Base-by-base conservation (phyloP, 208 protist species). In the Leishmania major region DNA sequence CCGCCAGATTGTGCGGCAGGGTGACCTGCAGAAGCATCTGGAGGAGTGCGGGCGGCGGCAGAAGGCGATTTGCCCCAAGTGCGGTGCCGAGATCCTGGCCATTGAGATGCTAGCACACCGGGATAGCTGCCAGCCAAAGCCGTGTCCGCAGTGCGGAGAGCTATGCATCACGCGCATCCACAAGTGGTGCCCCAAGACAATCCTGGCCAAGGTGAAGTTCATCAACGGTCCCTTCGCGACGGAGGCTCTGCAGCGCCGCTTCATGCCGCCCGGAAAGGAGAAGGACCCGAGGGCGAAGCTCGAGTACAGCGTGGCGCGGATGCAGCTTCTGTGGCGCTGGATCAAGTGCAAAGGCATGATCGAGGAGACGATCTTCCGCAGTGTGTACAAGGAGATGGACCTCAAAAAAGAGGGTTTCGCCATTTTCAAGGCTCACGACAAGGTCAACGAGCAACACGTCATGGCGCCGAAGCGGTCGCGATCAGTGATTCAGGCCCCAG, bases 361-460 rank as follows among this genome's bases (percentile, higher is more conserved):
- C 53, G 93, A 96, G 86, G 92, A 96, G 78, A 88, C 87, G 6
- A 90, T 96, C 71, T 96, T 95, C 83, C 90, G 93, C 53, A 84
- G 90, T 45, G 92, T 94, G 22, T 94, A 94, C 81, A 96, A 95
- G 82, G 92, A 97, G 84, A 96, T 96, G 91, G 91, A 97, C 79
- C 88, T 94, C 31, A 97, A 95, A 79, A 95, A 95, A 82, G 92
- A 97, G 82, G 91, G 92, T 45, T 96, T 96, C 64, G 91, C 93
- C 72, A 96, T 95, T 67, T 96, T 96, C 87, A 95, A 95, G 84
- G 92, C 92, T 40, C 90, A 94, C 40, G 92, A 96, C 79, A 93
- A 94, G 82, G 89, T 95, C 51, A 94, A 92, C 66, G 89, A 95
- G 78, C 91, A 90, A 31, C 90, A 93, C 78, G 88, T 94, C 57